A percentile compares a stretch with the other conserved stretches of the same genome.
phyloP scores from a whole-genome alignment of 345 rosid genomes.

The Brassica incana region DNA sequence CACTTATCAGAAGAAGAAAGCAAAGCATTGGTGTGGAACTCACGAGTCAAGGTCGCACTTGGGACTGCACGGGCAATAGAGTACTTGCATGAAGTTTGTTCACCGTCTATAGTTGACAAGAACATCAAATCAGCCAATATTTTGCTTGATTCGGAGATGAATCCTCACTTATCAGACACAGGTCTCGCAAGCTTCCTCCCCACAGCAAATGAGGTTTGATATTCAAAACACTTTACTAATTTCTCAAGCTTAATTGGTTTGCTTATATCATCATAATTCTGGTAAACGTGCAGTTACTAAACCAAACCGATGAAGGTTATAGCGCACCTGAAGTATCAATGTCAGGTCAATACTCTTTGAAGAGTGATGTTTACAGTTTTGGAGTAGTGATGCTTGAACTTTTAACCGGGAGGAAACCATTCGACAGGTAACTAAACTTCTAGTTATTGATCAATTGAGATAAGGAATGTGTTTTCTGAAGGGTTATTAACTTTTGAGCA shows the following conservation, averaged over 20 bases:
- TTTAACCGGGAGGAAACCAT: slow-evolving; percentile 93
- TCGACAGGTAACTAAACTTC: slow-evolving; percentile 62
- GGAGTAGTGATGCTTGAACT: slow-evolving; percentile 98
- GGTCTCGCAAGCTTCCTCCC: slow-evolving; percentile 81
- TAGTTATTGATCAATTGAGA: slow-evolving; percentile 1
- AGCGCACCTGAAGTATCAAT: slow-evolving; percentile 92
- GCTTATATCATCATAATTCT: slow-evolving; percentile 7
- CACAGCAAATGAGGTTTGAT: slow-evolving; percentile 75
- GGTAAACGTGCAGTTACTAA: slow-evolving; percentile 53
- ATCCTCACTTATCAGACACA: slow-evolving; percentile 92
- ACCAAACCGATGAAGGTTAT: slow-evolving; percentile 63
- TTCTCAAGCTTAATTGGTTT: background rate
- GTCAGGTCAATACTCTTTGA: slow-evolving; percentile 85
- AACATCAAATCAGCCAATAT: slow-evolving; percentile 91
- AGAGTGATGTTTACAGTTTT: slow-evolving; percentile 92
- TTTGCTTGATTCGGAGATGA: slow-evolving; percentile 74
- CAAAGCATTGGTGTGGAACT: slow-evolving; percentile 87
- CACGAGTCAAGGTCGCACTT: slow-evolving; percentile 89
- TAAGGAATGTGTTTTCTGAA: background rate
- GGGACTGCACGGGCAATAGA: slow-evolving; percentile 95
- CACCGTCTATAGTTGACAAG: slow-evolving; percentile 83
- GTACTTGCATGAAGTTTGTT: slow-evolving; percentile 95
- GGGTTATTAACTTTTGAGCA: slow-evolving; percentile 34
- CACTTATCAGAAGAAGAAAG: slow-evolving; percentile 77
- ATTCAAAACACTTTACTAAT: background rate